A percentile compares a stretch with the other conserved stretches of the same genome.
phyloP scores from a whole-genome alignment of 176 grass and related monocot species.

The Melocanna baccifera region DNA sequence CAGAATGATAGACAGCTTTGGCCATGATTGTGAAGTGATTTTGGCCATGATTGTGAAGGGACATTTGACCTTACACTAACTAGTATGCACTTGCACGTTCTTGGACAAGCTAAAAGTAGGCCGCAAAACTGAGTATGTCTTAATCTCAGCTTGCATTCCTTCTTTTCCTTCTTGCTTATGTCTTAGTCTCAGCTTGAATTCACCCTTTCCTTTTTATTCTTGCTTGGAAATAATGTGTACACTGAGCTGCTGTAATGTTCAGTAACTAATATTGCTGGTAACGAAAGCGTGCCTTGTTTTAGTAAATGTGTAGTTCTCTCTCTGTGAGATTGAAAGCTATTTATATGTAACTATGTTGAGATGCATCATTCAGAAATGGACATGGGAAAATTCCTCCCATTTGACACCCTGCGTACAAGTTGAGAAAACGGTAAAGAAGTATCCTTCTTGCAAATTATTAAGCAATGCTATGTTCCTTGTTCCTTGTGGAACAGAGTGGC shows the following conservation, averaged over 20 bases:
- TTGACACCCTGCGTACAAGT: not conserved
- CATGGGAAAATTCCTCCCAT: not conserved
- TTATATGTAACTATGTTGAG: not conserved
- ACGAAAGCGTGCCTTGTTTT: not conserved
- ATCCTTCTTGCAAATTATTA: constrained; percentile 7
- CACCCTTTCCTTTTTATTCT: not conserved
- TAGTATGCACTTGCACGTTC: not conserved
- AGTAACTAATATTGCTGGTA: not conserved
- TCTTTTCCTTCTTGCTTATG: not conserved
- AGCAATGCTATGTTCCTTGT: not conserved
- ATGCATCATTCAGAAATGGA: not conserved
- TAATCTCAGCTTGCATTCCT: not conserved
- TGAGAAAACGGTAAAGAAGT: not conserved
- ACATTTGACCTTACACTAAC: not conserved
- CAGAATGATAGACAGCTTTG: not conserved
- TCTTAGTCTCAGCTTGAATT: not conserved
- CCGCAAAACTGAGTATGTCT: constrained; percentile 6
- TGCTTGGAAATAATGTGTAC: not conserved
- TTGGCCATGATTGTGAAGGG: constrained; percentile 17
- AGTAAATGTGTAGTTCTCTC: not conserved
- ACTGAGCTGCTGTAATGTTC: not conserved
- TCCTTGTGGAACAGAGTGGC: constrained; percentile 21
- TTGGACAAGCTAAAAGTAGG: not conserved
- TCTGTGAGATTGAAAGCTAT: not conserved
- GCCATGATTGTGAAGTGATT: constrained; percentile 23